A percentile compares a stretch with the other conserved stretches of the same genome.
Conservation (phyloP, 305 asterid species). For the Solanum hybrid region DNA sequence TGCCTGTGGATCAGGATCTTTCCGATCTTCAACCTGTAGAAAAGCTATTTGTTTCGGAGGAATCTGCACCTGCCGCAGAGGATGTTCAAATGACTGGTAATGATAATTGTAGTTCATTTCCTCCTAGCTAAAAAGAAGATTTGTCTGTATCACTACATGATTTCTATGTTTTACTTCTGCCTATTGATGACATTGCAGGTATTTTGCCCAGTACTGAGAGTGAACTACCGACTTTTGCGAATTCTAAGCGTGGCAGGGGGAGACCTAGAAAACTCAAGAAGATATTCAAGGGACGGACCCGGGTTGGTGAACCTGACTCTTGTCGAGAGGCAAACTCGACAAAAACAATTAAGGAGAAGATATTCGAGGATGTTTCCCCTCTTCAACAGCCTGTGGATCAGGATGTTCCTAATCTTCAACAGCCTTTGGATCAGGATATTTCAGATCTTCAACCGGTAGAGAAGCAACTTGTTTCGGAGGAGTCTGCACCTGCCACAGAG, state of each 20-base stretch:
- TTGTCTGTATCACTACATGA: slow-evolving; percentile 12
- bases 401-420: slow-evolving; percentile 8
- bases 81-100: neutral
- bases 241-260: neutral
- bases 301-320: slow-evolving; percentile 30
- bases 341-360: neutral
- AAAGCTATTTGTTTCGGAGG: slow-evolving; percentile 11
- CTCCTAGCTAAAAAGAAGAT: slow-evolving; percentile 17
- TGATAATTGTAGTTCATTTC: slow-evolving; percentile 3
- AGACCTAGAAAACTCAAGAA: slow-evolving; percentile 5
- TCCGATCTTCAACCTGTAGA: slow-evolving; percentile 13
- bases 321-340: slow-evolving; percentile 29
- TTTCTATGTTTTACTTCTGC: slow-evolving; percentile 16
- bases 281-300: neutral
- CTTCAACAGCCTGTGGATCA: slow-evolving; percentile 7
- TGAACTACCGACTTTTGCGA: slow-evolving; percentile 10
- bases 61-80: neutral
- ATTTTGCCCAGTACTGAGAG: slow-evolving; percentile 15
- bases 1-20: slow-evolving; percentile 11
- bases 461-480: slow-evolving; percentile 9
- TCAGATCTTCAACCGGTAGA: slow-evolving; percentile 12
- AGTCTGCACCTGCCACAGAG: neutral
- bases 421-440: slow-evolving; percentile 13
- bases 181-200: slow-evolving; percentile 13
- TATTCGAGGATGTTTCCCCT: neutral